Base-by-base conservation (phyloP, 768 basidiomycete genomes). In the Trametopsis cervina region DNA sequence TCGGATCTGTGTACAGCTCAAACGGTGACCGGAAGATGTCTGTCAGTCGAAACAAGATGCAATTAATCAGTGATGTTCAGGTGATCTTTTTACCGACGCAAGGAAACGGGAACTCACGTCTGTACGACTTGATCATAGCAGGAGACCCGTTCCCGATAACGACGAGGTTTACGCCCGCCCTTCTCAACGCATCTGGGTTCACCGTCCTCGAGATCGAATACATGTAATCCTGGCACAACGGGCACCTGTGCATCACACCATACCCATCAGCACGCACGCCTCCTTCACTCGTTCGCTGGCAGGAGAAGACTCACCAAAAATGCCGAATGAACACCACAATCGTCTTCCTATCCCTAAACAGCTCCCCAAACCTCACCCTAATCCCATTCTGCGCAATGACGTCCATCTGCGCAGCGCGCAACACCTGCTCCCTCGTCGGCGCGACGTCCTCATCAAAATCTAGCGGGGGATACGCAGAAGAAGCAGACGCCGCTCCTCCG, bases 201-300 rank as follows among this genome's bases (percentile, higher is more conserved):
- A 81, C 62, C 40, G 75, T 70, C 44, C 60, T 69, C 66, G 69
- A 66, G 54, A 89, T 72, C 26, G 80, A 83, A 36, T 77, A 71
- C 74, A 93, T 80, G 63, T 94, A 96, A 63, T 95, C 91, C 59
- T 91, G 89, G 63, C 88, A 90, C 11, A 81, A 65, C 0, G 87
- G 83, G 60, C 90, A 93, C 76, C 80, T 77, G 36, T 3, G 39
- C 7, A 22, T 11, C 2, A 23, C n/a, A 46, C 25, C n/a, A n/a
- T 18, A 40, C 33, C 45, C 17, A 7, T 15, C n/a, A 23, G 40
- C n/a, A 43, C 40, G 12, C 11, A 29, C 4, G 0, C n/a, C 20
- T 44, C 44, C 53, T 41, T 11, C 37, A 9, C 21, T 20, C n/a
- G n/a, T 20, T 41, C 27, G 23, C 38, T 17, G 37, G 36, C 44